Evolutionary conservation across 2,329 filamentous ascomycete species (phyloP).

Genomic region (Elsinoe australis): DNA sequence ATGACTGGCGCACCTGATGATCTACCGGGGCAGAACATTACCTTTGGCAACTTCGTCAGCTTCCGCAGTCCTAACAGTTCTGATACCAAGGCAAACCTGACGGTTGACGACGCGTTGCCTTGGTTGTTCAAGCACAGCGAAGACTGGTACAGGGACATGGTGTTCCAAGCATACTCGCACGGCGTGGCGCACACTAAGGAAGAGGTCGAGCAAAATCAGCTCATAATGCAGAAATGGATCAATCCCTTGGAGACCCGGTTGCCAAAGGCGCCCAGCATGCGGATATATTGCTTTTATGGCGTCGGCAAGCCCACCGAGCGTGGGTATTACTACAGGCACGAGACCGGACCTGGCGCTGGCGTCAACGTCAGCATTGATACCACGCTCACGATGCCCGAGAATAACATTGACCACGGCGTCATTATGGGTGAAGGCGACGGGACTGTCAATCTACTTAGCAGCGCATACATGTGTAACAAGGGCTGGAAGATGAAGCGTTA

Average conservation of each 20-base stretch:
- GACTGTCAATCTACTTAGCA: constrained; percentile 85
- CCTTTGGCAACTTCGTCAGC: constrained; percentile 75
- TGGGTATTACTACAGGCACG: constrained; percentile 80
- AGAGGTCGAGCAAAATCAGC: constrained; percentile 63
- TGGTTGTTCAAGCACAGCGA: constrained; percentile 75
- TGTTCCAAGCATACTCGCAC: constrained; percentile 72
- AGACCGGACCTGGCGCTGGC: constrained; percentile 56
- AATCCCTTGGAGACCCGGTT: constrained; percentile 87
- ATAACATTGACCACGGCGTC: constrained; percentile 71
- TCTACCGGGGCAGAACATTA: constrained; percentile 59
- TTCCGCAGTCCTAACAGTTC: constrained; percentile 63
- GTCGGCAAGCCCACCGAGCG: constrained; percentile 90
- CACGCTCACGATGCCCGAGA: constrained; percentile 58
- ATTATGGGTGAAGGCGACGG: constrained; percentile 93
- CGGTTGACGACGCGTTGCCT: constrained; percentile 64
- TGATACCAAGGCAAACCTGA: constrained; percentile 58
- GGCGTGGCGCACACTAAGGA: constrained; percentile 72
- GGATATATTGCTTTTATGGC: constrained; percentile 96
- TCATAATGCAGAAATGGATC: constrained; percentile 67
- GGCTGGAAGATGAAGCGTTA: constrained; percentile 92
- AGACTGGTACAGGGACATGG: constrained; percentile 71
- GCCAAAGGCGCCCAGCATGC: constrained; percentile 78
- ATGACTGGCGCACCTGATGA: constrained; percentile 83
- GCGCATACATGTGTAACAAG: constrained; percentile 93
- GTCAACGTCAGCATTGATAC: constrained; percentile 57